Evolutionary conservation across 2,329 filamentous ascomycete genomes (phyloP), one percentile per base, ranked within the genome.

Genomic region (Fragosphaeria purpurea): DNA sequence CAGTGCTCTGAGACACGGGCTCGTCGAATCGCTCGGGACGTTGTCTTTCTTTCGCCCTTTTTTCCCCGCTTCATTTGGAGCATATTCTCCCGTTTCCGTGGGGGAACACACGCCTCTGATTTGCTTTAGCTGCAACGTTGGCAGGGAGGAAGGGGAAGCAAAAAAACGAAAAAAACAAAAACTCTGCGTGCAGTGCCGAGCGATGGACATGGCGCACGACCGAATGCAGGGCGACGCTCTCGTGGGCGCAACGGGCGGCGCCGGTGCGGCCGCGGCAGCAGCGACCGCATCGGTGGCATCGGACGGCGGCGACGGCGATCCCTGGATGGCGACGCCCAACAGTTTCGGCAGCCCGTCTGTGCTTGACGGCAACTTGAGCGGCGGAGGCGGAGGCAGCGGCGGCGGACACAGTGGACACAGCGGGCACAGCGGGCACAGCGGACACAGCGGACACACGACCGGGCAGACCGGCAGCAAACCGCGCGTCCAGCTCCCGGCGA

Each of bases 401-500:
- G 11, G 32, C 41, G 31, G 31, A 22, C 31, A 4, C 1, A 10
- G 38, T 31, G 34, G 33, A 9, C 32, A 35, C 39, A 44, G 38
- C 22, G 22, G 22, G 3, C 22, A 22, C 22, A 22, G 32, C 41
- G 31, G 31, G 3, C 31, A 4, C 1, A 10, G 38, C 37, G 34
- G 33, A 9, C 32, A 35, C 39, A 44, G 38, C 22, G 22, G 22
- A 22, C 22, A 22, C 22, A 22, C 22, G 22, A 22, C 22, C 22
- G 22, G 22, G 22, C 22, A 22, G 3, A 22, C 22, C 22, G 22
- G 35, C n/a, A 56, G 55, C 9, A 66, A 63, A 62, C 64, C 61
- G 42, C 75, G 68, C 58, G 68, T 81, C 35, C 72, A 83, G 58
- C 78, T 97, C 4, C 91, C 91, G 1, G 73, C 83, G 37, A 94